Evolutionary conservation across 192 early-diverging fungal species (phyloP), one percentile per base, ranked within the genome.

Genomic region (Mortierella claussenii): DNA sequence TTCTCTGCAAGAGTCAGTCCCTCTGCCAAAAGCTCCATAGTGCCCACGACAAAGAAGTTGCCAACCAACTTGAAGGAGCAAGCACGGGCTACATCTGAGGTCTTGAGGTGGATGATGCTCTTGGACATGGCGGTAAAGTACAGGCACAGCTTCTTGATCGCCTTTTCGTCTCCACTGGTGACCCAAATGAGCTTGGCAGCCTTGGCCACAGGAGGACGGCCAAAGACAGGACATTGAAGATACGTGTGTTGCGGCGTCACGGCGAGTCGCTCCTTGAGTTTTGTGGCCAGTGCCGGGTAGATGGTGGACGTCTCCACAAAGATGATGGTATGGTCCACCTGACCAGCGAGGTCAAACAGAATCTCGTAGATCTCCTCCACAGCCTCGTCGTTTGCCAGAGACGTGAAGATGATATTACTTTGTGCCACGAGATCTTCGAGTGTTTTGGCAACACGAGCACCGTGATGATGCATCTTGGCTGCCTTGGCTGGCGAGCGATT

Each of bases 231-330:
- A 53, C 85, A 86, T 36, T 82, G 81, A n/a, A 81, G 52, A 49
- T 85, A 54, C 34, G 60, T 36, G 28, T 54, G 64, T 26, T 80
- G 79, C 0, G 65, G 53, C 0, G 40, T 43, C 10, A 60, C 65
- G 0, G 62, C 51, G 18, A 82, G 65, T 15, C 78, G 60, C 0
- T 82, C 66, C 15, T 63, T 55, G 9, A 86, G 54, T 34, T 75
- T 52, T 13, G 64, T 48, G 1, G 87, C 79, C 23, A 80, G 33
- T 6, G 62, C 54, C 0, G 88, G 87, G 46, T 76, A 80, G 20
- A 90, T 83, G 15, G 90, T 93, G 4, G 88, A 87, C 27, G 79
- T 82, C 33, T 90, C 89, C n/a, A 88, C 82, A 44, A 92, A 82
- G 44, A 87, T 83, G 69, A 63, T 44, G 55, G 79, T 59, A 49